Evolutionary conservation across 805 yeast genomes (phyloP).

Genomic region (Candida schatavii): DNA sequence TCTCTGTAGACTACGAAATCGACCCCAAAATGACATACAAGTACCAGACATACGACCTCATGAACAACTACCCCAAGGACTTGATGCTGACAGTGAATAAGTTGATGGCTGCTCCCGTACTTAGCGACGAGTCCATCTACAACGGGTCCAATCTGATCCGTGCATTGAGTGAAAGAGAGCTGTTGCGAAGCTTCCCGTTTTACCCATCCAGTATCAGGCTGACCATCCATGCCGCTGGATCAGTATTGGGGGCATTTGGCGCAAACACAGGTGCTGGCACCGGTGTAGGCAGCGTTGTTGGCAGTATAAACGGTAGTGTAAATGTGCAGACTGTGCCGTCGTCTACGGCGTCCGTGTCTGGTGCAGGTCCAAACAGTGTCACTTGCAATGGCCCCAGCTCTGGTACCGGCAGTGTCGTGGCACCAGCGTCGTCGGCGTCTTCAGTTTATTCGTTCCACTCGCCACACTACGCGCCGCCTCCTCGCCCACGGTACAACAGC

Average conservation of each 20-base stretch:
- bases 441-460: slow-evolving; percentile 22
- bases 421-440: slow-evolving; percentile 19
- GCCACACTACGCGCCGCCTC: too few relatives aligned
- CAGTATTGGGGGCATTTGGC: too few relatives aligned
- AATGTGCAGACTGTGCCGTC: too few relatives aligned
- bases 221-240: background rate
- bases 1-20: slow-evolving; percentile 66
- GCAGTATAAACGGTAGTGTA: background rate
- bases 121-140: background rate
- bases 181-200: background rate
- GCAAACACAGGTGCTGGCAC: too few relatives aligned
- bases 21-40: slow-evolving; percentile 31
- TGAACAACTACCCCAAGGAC: slow-evolving; percentile 36
- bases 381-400: slow-evolving; percentile 34
- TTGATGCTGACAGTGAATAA: slow-evolving; percentile 22
- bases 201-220: slow-evolving; percentile 1
- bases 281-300: background rate
- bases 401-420: slow-evolving; percentile 34
- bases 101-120: slow-evolving; percentile 12
- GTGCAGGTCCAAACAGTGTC: too few relatives aligned
- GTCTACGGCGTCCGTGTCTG: too few relatives aligned
- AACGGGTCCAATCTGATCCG: background rate
- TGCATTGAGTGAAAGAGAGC: background rate
- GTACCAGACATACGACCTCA: slow-evolving; percentile 37
- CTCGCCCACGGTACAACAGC: slow-evolving; percentile 32